phyloP scores from a whole-genome alignment of 176 grass and related monocot species.

The Avena atlantica region DNA sequence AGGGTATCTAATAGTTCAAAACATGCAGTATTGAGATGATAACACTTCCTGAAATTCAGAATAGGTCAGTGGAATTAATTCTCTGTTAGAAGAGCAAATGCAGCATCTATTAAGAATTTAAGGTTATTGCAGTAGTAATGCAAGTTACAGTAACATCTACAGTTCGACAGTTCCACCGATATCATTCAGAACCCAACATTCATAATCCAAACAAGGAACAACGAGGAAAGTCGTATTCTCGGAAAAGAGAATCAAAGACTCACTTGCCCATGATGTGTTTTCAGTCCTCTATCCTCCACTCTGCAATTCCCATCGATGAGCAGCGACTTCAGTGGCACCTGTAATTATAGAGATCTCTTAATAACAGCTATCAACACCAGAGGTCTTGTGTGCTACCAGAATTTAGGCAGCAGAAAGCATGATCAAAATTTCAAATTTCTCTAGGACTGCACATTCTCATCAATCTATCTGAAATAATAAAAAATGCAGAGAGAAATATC shows the following conservation, averaged over 20 bases:
- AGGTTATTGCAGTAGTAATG: not conserved
- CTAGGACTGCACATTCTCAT: not conserved
- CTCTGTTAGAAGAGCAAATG: not conserved
- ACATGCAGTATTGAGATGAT: too few relatives aligned
- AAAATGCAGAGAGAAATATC: not conserved
- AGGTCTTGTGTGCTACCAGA: not conserved
- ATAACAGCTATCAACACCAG: not conserved
- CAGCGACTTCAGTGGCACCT: conserved; percentile 73
- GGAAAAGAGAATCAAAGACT: conserved; percentile 18
- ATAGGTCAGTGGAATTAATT: not conserved
- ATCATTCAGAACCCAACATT: not conserved
- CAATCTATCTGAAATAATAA: not conserved
- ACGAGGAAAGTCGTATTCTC: not conserved
- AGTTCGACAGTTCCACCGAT: not conserved
- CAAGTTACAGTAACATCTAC: not conserved
- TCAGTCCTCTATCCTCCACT: conserved; percentile 90
- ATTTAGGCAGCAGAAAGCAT: not conserved
- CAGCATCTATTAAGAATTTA: not conserved
- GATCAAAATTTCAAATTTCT: not conserved
- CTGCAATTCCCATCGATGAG: conserved; percentile 93
- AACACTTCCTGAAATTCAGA: not conserved
- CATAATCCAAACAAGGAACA: not conserved
- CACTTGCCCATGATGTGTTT: conserved; percentile 93
- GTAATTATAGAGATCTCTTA: conserved; percentile 18
- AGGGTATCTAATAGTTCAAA: not conserved